These are phyloP conservation scores for Pythium phragmitis DNA, from an alignment of 352 stramenopile species.

Conservation along the genomic window DNA sequence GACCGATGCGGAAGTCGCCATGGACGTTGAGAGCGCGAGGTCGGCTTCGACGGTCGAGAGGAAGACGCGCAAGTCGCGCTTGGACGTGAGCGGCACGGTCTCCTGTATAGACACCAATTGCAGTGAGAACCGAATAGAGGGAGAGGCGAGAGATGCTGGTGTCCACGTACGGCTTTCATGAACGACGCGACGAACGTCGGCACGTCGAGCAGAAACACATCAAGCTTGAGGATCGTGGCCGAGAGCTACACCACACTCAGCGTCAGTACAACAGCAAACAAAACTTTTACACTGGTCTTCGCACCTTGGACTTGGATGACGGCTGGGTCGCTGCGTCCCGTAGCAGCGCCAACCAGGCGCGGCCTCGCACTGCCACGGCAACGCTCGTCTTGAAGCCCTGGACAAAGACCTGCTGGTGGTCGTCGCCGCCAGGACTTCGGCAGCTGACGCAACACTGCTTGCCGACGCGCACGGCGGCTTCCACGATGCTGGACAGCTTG, in stretches of 20 bases:
- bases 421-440: neutral
- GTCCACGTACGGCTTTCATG: conserved; percentile 22
- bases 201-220: conserved; percentile 33
- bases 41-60: conserved; percentile 13
- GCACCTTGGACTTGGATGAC: conserved; percentile 21
- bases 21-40: conserved; percentile 7
- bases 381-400: conserved; percentile 23
- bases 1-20: neutral
- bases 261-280: neutral
- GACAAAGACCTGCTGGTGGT: neutral
- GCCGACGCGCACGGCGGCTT: conserved; percentile 7
- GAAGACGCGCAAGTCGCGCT: conserved; percentile 14
- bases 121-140: neutral
- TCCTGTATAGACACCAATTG: neutral
- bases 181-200: conserved; percentile 18
- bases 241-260: conserved; percentile 16
- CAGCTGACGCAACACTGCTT: conserved; percentile 6
- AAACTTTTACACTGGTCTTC: neutral
- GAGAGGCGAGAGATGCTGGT: neutral
- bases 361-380: conserved; percentile 12
- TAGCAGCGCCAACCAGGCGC: conserved; percentile 22
- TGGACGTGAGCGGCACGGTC: neutral
- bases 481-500: conserved; percentile 19
- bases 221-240: conserved; percentile 29
- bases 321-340: conserved; percentile 17